phyloP scores from a whole-genome alignment of 2,329 filamentous ascomycete species.

The Fusarium sp. region DNA sequence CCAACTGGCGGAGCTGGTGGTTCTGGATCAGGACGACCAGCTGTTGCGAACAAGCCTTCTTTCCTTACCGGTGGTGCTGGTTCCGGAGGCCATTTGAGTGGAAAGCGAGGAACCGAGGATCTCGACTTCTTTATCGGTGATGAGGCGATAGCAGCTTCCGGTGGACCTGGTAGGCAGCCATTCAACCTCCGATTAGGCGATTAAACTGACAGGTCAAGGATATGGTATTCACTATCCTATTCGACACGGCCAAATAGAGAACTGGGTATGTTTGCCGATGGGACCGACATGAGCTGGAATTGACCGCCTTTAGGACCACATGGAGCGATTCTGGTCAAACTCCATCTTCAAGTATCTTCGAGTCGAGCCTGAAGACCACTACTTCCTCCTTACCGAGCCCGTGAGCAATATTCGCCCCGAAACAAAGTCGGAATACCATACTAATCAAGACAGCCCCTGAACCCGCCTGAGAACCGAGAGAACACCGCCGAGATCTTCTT shows the following conservation, averaged over 20 bases:
- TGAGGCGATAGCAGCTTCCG: slow-evolving; percentile 86
- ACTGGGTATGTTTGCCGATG: slow-evolving; percentile 77
- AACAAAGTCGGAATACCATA: slow-evolving; percentile 5
- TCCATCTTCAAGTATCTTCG: slow-evolving; percentile 99
- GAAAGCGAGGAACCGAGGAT: slow-evolving; percentile 96
- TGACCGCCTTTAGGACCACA: slow-evolving; percentile 78
- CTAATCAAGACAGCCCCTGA: slow-evolving; percentile 76
- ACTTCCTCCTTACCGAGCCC: slow-evolving; percentile 97
- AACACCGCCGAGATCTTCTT: slow-evolving; percentile 99
- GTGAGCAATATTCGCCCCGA: slow-evolving; percentile 63
- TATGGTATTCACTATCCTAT: slow-evolving; percentile 99
- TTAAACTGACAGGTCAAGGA: slow-evolving; percentile 61
- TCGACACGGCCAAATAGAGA: slow-evolving; percentile 97
- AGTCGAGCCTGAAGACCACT: slow-evolving; percentile 98
- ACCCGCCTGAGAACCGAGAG: slow-evolving; percentile 98
- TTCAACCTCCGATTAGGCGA: slow-evolving; percentile 11
- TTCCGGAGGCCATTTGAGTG: slow-evolving; percentile 82
- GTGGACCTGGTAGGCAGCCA: slow-evolving; percentile 75
- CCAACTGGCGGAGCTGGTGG: slow-evolving; percentile 76
- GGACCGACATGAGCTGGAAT: slow-evolving; percentile 13
- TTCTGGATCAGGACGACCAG: slow-evolving; percentile 87
- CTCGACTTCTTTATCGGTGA: slow-evolving; percentile 99
- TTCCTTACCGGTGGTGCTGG: slow-evolving; percentile 94
- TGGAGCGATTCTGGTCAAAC: slow-evolving; percentile 99
- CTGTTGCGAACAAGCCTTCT: slow-evolving; percentile 93